A percentile compares a stretch with the other conserved stretches of the same genome.
Conservation (phyloP, 108 stramenopile genomes). For the Hondaea fermentalgiana region DNA sequence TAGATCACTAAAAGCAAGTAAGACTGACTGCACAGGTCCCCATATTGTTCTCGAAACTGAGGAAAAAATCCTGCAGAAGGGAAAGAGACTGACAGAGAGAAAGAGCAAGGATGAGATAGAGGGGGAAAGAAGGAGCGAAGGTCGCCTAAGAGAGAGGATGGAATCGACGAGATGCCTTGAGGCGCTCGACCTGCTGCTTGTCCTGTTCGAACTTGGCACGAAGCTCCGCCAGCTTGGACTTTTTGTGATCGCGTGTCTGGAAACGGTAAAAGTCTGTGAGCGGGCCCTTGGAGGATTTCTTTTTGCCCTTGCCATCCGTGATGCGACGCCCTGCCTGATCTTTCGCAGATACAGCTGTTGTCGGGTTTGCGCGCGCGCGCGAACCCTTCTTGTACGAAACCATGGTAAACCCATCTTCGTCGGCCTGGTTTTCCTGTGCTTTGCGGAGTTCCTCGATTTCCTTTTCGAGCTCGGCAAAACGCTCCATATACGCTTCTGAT, state of each 20-base stretch:
- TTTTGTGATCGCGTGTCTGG: neutral
- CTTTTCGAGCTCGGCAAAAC: neutral
- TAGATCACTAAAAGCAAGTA: too few species aligned
- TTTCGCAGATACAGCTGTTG: neutral
- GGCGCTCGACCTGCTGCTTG: conserved; percentile 3
- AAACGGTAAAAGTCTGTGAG: neutral
- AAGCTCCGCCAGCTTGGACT: neutral
- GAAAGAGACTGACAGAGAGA: too few species aligned
- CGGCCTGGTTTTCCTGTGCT: neutral
- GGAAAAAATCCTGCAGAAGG: too few species aligned
- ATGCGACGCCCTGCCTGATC: neutral
- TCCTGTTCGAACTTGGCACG: conserved; percentile 11
- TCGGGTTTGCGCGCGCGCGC: neutral
- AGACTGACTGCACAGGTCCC: too few species aligned
- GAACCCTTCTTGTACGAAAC: neutral
- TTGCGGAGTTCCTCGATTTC: neutral
- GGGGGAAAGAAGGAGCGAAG: too few species aligned
- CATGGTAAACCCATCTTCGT: conserved; percentile 4
- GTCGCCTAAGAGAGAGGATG: neutral
- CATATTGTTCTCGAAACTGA: too few species aligned
- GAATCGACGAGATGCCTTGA: neutral
- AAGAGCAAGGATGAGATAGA: too few species aligned
- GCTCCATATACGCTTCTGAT: neutral
- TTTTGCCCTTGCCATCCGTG: neutral
- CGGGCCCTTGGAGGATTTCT: neutral